Evolutionary conservation across 2,329 filamentous ascomycete genomes (phyloP), one percentile per base, ranked within the genome.

Genomic region (Scedosporium boydii): DNA sequence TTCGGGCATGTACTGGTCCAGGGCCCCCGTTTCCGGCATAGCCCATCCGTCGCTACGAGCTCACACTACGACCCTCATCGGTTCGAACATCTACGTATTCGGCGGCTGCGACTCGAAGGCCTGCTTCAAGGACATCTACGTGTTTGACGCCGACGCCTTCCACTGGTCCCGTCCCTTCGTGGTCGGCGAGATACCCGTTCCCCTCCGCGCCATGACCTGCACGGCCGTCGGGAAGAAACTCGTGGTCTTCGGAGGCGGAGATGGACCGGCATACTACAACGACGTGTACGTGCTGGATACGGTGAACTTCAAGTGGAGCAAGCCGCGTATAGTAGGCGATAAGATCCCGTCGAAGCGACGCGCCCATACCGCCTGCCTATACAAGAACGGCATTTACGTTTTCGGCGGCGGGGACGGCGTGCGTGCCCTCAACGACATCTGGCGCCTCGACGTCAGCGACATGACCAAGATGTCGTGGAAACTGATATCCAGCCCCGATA

Each of bases 1-100:
- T 16, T 87, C 84, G 58, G 87, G 86, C 68, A 89, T 89, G 87
- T 89, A 89, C 75, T 89, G 87, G 86, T 87, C 85, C 60, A 80
- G 79, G 42, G 86, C 86, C 9, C 87, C 87, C 27, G 82, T 87
- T 18, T 87, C 84, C 58, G 87, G 86, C 68, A 89, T 89, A 86
- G 76, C 84, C 46, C 85, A 86, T 69, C 82, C 83, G 16, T 80
- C 83, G 26, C 74, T 89, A 63, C 81, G 87, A 62, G 87, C 87
- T 16, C 87, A 89, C 72, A 88, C 86, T 55, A 84, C 83, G 38
- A 87, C 86, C 21, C 75, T 88, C 38, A 77, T 89, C 51, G 86
- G 86, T 9, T 87, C 83, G 62, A 88, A 85, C 68, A 78, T 89
- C 62, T 89, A 83, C 70, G 78, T 89, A 21, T 89, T 89, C 70